Base-by-base conservation (phyloP, 2,329 filamentous ascomycete species). In the Cercospora brassicicola region DNA sequence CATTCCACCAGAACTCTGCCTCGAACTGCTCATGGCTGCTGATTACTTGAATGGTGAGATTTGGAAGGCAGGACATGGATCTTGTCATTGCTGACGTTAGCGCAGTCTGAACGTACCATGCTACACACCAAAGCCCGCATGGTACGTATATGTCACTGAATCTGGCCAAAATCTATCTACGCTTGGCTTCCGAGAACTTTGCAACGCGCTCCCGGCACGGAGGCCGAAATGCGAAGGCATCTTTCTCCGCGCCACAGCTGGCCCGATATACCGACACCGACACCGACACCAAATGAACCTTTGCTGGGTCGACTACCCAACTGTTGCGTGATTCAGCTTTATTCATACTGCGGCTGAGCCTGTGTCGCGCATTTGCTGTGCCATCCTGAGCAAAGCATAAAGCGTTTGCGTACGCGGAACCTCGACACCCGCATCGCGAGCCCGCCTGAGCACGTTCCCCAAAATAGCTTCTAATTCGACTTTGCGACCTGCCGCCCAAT, bases 21-120 rank as follows among this genome's bases (percentile, higher is more conserved):
- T 94, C 53, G 91, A 94, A 81, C 79, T 94, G 68, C 81, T 94
- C 71, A 89, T 91, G 81, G 91, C 91, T 13, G 90, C 91, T 28
- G 91, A 94, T 80, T 94, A 88, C 77, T 82, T 94, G 71, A 89
- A 91, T 80, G 84, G 85, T 87, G 78, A 78, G 83, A 76, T 30
- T 1, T 36, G 8, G n/a, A 10, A 15, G 6, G 30, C 55, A 59
- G n/a, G 36, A 55, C 48, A 13, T 9, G 48, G 15, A 8, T 13
- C 26, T 28, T n/a, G 11, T 55, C 2, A 2, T 53, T 13, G 61
- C 61, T 63, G 28, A 63, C 15, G 4, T 4, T n/a, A 36, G n/a
- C 13, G 13, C 61, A 63, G 61, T 63, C 26, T 63, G 45, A 55
- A 48, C 33, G 20, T 26, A 1, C 57, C 18, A 59, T 3, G 36